Evolutionary conservation across 345 rosid species (phyloP).

Genomic region (Hibiscus trionum): DNA sequence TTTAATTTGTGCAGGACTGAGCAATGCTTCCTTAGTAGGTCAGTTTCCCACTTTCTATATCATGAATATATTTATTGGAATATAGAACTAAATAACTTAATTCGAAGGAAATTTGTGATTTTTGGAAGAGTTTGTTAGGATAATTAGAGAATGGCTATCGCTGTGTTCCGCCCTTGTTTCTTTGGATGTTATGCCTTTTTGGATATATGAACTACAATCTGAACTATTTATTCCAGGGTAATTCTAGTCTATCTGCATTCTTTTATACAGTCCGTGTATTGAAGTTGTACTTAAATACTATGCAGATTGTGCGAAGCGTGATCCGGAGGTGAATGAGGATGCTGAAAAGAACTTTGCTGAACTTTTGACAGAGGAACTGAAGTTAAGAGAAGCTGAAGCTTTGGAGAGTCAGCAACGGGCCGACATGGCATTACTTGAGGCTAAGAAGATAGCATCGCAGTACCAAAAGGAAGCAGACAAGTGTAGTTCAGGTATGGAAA

Average conservation of each 20-base stretch:
- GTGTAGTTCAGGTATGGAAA: conserved; percentile 97
- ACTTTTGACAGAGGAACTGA: conserved; percentile 71
- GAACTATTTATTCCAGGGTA: neutral
- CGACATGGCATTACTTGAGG: conserved; percentile 75
- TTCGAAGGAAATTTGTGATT: neutral
- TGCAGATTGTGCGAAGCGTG: conserved; percentile 81
- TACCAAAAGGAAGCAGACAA: conserved; percentile 98
- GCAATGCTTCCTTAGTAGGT: conserved; percentile 11
- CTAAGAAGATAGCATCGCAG: conserved; percentile 84
- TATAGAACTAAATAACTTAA: neutral
- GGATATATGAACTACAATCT: neutral
- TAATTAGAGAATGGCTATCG: neutral
- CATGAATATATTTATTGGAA: neutral
- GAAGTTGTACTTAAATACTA: neutral
- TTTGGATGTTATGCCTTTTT: too few relatives aligned
- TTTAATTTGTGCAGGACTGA: conserved; percentile 6
- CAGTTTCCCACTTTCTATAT: conserved; percentile 1
- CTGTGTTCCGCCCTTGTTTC: too few relatives aligned
- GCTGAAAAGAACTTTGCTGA: conserved; percentile 77
- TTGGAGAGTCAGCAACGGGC: conserved; percentile 66
- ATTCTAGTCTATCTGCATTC: neutral
- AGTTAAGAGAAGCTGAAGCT: conserved; percentile 70
- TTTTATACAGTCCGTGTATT: neutral
- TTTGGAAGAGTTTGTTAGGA: neutral
- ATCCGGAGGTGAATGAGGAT: conserved; percentile 77